Evolutionary conservation across 176 grass and related monocot genomes (phyloP).

Genomic region (barley (Hordeum vulgare)): DNA sequence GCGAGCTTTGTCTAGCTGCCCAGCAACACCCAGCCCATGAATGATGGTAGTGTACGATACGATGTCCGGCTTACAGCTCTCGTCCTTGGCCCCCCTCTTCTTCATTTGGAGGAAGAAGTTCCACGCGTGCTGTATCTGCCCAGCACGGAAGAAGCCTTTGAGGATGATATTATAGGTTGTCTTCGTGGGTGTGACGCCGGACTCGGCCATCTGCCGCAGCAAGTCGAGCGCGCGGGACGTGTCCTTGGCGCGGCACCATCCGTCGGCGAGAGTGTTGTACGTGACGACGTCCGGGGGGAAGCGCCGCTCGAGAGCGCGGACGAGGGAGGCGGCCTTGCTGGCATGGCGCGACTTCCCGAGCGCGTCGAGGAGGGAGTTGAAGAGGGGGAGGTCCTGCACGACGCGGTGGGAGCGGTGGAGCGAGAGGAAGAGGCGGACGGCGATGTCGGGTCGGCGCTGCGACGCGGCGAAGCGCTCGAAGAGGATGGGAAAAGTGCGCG

Average conservation of each 20-base stretch:
- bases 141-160: slow-evolving; percentile 83
- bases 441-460: slow-evolving; percentile 66
- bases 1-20: slow-evolving; percentile 50
- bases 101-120: slow-evolving; percentile 92
- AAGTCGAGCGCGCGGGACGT: slow-evolving; percentile 77
- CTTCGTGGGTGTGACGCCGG: slow-evolving; percentile 70
- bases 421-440: slow-evolving; percentile 79
- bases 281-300: slow-evolving; percentile 65
- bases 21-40: slow-evolving; percentile 58
- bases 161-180: slow-evolving; percentile 86
- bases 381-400: slow-evolving; percentile 44
- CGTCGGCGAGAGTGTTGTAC: slow-evolving; percentile 80
- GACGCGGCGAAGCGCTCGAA: slow-evolving; percentile 54
- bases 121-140: slow-evolving; percentile 57
- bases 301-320: slow-evolving; percentile 44
- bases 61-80: slow-evolving; percentile 52
- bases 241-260: slow-evolving; percentile 81
- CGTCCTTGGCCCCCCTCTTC: slow-evolving; percentile 51
- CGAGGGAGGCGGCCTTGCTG: slow-evolving; percentile 71
- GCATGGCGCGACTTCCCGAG: slow-evolving; percentile 70
- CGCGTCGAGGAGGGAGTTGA: slow-evolving; percentile 81
- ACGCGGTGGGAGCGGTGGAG: slow-evolving; percentile 58
- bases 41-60: slow-evolving; percentile 85
- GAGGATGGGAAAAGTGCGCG: slow-evolving; percentile 75
- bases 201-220: slow-evolving; percentile 71